Conservation (phyloP, 1,284 basidiomycete genomes). For the Irpex sp. region DNA sequence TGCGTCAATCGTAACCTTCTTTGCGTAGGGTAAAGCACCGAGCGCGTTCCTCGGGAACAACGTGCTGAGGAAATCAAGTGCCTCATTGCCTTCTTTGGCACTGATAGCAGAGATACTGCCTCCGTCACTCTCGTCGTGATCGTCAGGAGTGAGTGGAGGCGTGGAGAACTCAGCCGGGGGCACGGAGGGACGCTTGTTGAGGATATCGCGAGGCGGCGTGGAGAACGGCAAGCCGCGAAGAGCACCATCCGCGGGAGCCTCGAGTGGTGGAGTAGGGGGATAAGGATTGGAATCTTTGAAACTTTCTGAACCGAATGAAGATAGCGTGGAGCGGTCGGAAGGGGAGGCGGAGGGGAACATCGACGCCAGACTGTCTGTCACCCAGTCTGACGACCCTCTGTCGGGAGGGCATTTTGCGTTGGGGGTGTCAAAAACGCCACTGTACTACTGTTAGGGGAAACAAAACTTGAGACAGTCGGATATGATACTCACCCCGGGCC, state of each 20-base stretch:
- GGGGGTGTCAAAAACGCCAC: constrained; percentile 91
- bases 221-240: constrained; percentile 8
- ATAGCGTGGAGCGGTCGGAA: constrained; percentile 35
- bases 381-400: constrained; percentile 86
- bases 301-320: constrained; percentile 28
- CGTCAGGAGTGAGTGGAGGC: constrained; percentile 64
- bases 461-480: neutral
- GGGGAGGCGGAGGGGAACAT: constrained; percentile 44
- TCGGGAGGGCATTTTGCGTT: constrained; percentile 87
- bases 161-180: constrained; percentile 40
- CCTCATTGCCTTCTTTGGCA: constrained; percentile 48
- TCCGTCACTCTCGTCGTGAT: constrained; percentile 21
- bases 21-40: constrained; percentile 62
- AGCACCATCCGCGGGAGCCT: constrained; percentile 10
- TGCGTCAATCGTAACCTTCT: constrained; percentile 67
- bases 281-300: constrained; percentile 33
- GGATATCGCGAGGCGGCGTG: constrained; percentile 41
- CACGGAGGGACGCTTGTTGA: constrained; percentile 26
- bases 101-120: constrained; percentile 28
- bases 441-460: constrained; percentile 26
- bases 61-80: constrained; percentile 71
- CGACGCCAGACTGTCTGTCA: constrained; percentile 84
- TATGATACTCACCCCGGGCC: constrained; percentile 63
- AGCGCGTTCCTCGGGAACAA: constrained; percentile 71
- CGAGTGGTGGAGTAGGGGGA: constrained; percentile 27